A percentile compares a stretch with the other conserved stretches of the same genome.
Evolutionary conservation across 2,329 filamentous ascomycete species (phyloP).

Genomic region (Rhinocladiella similis): DNA sequence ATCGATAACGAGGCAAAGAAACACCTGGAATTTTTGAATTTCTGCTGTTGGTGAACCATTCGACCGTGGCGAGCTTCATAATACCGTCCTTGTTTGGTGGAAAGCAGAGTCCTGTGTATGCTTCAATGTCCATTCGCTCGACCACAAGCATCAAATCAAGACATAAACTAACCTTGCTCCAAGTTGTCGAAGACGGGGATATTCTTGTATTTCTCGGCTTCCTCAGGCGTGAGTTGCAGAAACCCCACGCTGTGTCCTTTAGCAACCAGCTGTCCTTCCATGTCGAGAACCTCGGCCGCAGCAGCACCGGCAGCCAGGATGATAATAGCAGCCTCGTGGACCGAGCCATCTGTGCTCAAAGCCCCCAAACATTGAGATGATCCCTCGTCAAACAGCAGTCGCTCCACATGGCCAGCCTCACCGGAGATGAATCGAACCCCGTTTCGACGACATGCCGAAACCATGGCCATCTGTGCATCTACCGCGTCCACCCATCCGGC

Average conservation of each 20-base stretch:
- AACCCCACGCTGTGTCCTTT: slow-evolving; percentile 51
- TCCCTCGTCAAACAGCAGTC: too few species aligned
- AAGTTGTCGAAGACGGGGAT: slow-evolving; percentile 49
- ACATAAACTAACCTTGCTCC: slow-evolving; percentile 52
- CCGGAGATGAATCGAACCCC: slow-evolving; percentile 39
- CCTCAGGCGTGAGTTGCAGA: slow-evolving; percentile 43
- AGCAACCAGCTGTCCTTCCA: slow-evolving; percentile 46
- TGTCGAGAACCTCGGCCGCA: slow-evolving; percentile 45
- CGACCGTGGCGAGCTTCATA: slow-evolving; percentile 49
- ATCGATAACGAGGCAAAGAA: too few species aligned
- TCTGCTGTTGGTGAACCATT: too few species aligned
- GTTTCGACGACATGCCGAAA: too few species aligned
- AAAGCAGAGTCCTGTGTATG: too few species aligned
- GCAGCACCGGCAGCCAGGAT: slow-evolving; percentile 48
- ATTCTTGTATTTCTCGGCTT: slow-evolving; percentile 43
- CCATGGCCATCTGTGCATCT: too few species aligned
- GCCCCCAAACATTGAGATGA: too few species aligned
- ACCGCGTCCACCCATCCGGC: too few species aligned
- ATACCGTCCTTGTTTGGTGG: too few species aligned
- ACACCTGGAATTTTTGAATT: too few species aligned
- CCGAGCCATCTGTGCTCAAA: slow-evolving; percentile 38
- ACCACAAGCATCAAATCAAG: too few species aligned
- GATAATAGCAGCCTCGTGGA: slow-evolving; percentile 40
- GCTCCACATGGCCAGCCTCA: slow-evolving; percentile 38
- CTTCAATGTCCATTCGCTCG: too few species aligned